Evolutionary conservation across 495 filamentous ascomycete species (phyloP).

Genomic region (Aspergillus wentii): DNA sequence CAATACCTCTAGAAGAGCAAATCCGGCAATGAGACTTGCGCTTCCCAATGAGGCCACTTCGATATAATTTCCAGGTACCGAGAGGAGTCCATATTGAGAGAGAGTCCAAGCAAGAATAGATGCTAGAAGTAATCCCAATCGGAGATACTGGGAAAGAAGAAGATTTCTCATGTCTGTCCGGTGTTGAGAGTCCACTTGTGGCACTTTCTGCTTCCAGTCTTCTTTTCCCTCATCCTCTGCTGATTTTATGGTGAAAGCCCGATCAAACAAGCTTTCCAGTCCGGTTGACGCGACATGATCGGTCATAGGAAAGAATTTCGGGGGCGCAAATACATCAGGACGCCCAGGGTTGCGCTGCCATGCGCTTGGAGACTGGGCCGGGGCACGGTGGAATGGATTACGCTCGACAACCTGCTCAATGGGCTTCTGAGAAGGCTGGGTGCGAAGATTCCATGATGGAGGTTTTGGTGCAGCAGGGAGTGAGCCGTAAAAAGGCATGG

Average conservation of each 20-base stretch:
- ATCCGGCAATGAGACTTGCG: conserved; percentile 37
- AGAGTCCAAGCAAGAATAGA: conserved; percentile 31
- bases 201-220: conserved; percentile 8
- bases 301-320: conserved; percentile 45
- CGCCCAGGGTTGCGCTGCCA: conserved; percentile 15
- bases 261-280: conserved; percentile 42
- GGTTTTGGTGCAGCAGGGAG: conserved; percentile 62
- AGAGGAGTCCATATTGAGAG: conserved; percentile 27
- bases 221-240: conserved; percentile 31
- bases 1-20: conserved; percentile 32
- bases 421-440: conserved; percentile 41
- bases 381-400: conserved; percentile 33
- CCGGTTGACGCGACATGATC: conserved; percentile 41
- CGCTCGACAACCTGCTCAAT: conserved; percentile 30
- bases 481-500: conserved; percentile 54
- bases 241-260: conserved; percentile 37
- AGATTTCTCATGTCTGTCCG: conserved; percentile 9
- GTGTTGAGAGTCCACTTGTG: conserved; percentile 5
- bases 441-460: conserved; percentile 59
- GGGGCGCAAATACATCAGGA: conserved; percentile 38
- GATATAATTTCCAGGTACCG: conserved; percentile 34
- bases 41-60: conserved; percentile 36
- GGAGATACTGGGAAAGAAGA: conserved; percentile 25
- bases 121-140: conserved; percentile 25
- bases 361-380: conserved; percentile 12